These are phyloP conservation scores for Solanum stenotomum DNA, from an alignment of 257 asterid species.

Conservation along the genomic window DNA sequence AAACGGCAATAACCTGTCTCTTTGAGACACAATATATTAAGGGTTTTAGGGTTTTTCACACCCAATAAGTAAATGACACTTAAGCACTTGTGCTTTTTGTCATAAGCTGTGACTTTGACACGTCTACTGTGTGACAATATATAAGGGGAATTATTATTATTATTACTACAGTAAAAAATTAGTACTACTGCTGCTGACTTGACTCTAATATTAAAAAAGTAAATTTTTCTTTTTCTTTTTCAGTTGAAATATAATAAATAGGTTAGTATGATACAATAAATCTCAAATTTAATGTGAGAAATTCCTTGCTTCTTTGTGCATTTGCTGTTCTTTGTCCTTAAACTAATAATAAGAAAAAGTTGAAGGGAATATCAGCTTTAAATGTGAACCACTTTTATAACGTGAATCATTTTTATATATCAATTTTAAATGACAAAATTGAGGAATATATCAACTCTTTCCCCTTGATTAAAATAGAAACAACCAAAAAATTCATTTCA, in stretches of 20 bases:
- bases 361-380: background rate
- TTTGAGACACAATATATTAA: background rate
- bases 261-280: background rate
- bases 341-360: background rate
- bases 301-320: background rate
- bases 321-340: background rate
- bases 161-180: background rate
- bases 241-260: too few species aligned
- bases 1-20: background rate
- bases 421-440: too few species aligned
- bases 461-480: background rate
- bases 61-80: background rate
- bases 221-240: too few species aligned
- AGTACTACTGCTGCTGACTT: background rate
- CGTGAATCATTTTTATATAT: too few species aligned
- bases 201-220: background rate
- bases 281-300: background rate
- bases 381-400: too few species aligned
- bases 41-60: background rate
- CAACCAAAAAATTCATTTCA: background rate
- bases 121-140: background rate
- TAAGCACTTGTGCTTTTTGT: background rate
- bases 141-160: background rate
- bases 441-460: rapidly evolving
- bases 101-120: background rate